Conservation (phyloP, 2,329 filamentous ascomycete species). For the Phyllosticta citrichinensis region DNA sequence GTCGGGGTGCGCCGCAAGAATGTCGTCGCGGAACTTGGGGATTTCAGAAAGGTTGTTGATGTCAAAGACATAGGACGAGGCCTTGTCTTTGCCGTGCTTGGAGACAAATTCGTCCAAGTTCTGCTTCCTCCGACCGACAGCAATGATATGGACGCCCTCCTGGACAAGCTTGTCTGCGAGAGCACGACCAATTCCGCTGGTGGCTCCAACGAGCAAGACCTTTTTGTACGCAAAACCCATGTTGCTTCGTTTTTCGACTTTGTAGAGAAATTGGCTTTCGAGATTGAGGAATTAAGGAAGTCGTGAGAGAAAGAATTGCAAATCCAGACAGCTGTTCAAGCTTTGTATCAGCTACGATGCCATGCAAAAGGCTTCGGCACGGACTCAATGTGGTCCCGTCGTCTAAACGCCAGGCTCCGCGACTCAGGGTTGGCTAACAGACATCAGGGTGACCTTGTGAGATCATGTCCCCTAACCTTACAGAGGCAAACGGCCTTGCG, state of each 20-base stretch:
- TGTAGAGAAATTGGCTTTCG: neutral
- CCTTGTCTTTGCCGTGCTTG: constrained; percentile 37
- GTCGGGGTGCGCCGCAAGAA: constrained; percentile 38
- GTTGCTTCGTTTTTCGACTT: constrained; percentile 8
- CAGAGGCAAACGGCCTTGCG: neutral
- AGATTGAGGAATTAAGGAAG: neutral
- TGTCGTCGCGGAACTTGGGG: constrained; percentile 32
- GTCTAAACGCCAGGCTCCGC: neutral
- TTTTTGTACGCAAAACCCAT: constrained; percentile 43
- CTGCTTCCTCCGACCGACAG: constrained; percentile 42
- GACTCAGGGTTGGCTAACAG: neutral
- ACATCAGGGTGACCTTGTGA: neutral
- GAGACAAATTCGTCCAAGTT: constrained; percentile 40
- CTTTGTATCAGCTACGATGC: neutral
- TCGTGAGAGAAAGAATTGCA: neutral
- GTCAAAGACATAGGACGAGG: constrained; percentile 38
- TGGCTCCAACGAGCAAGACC: constrained; percentile 45
- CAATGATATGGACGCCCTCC: constrained; percentile 38
- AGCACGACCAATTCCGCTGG: constrained; percentile 41
- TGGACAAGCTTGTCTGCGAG: constrained; percentile 40
- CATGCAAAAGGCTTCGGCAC: neutral
- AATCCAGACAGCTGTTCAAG: neutral
- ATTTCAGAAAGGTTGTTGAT: constrained; percentile 41
- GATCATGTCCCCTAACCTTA: neutral
- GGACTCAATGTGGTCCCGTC: neutral